Base-by-base conservation (phyloP, 352 stramenopile genomes). In the Phytophthora cajani region DNA sequence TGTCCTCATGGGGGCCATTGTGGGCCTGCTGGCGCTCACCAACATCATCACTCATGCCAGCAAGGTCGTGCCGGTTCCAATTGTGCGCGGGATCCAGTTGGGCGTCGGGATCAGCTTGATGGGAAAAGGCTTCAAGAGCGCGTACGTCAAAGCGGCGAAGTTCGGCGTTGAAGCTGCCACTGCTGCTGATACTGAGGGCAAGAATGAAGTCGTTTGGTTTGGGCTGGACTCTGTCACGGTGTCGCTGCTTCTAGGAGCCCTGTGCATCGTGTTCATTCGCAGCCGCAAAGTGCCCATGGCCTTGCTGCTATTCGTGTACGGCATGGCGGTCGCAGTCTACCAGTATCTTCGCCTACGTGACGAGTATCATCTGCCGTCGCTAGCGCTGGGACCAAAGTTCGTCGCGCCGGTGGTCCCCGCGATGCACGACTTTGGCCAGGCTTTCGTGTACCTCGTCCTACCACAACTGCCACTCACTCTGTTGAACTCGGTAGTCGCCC, bases 71-170 rank as follows among this genome's bases (percentile, higher is more conserved):
- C 94, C 95, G n/a, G 72, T 89, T n/a, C 74, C 88, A 27, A 82
- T 98, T 32, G 88, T 98, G n/a, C 85, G 85, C 12, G 95, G 95
- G 33, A 89, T 98, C 56, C 94, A 98, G 72, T 67, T 98, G 19
- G 95, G 95, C 53, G 89, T 98, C 44, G 95, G 95, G 0, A 65
- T 97, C 54, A 94, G 79, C 47, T 81, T 98, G 46, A 87, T 92
- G 59, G 84, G 87, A 23, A 94, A 87, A 62, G 94, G 93, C 14
- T 90, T 98, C 54, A 88, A 83, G 57, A 72, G 63, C 3, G 84
- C 86, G 23, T 93, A 89, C 68, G 84, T 91, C 36, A 53, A 70
- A 33, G 58, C 71, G 40, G 67, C 81, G 23, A 74, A 61, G 42
- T 71, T 90, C 47, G 72, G 36, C 3, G 36, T 42, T 5, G 36